A percentile compares a stretch with the other conserved stretches of the same genome.
Evolutionary conservation across 2,329 filamentous ascomycete species (phyloP).

Genomic region (Zasmidium cellare): DNA sequence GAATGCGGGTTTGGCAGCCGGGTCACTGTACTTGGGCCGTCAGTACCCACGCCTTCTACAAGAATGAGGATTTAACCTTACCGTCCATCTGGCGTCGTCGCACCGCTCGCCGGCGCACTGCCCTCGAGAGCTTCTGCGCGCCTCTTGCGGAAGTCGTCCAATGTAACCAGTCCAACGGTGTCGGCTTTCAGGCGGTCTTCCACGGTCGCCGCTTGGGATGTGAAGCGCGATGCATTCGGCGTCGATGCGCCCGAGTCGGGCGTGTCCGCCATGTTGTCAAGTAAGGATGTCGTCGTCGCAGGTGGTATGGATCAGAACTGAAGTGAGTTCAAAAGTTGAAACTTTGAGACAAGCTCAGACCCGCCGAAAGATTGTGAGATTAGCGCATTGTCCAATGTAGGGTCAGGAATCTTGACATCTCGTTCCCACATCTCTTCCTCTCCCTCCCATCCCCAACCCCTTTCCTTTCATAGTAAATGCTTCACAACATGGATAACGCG

Average conservation of each 20-base stretch:
- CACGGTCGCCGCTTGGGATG: constrained; percentile 71
- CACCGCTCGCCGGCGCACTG: constrained; percentile 55
- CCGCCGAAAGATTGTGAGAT: too few relatives aligned
- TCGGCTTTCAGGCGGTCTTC: constrained; percentile 80
- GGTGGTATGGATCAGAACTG: too few relatives aligned
- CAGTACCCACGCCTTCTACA: constrained; percentile 40
- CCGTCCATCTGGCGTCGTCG: constrained; percentile 59
- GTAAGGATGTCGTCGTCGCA: constrained; percentile 1
- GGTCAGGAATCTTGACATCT: too few relatives aligned
- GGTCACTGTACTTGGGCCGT: constrained; percentile 59
- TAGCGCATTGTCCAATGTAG: too few relatives aligned
- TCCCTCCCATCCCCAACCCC: too few relatives aligned
- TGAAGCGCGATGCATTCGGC: constrained; percentile 59
- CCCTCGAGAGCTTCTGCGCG: constrained; percentile 85
- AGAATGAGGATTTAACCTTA: constrained; percentile 42
- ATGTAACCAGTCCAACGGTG: constrained; percentile 86
- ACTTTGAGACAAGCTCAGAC: too few relatives aligned
- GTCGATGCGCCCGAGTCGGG: constrained; percentile 23
- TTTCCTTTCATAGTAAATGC: too few relatives aligned
- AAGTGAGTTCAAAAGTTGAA: too few relatives aligned
- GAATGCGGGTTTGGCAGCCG: constrained; percentile 46
- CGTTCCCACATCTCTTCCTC: too few relatives aligned
- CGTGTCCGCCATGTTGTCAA: constrained; percentile 18
- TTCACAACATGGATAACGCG: too few relatives aligned
- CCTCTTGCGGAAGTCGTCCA: constrained; percentile 93